A percentile compares a stretch with the other conserved stretches of the same genome.
Evolutionary conservation across 2,329 filamentous ascomycete species (phyloP).

Genomic region (Cladophialophora yegresii): DNA sequence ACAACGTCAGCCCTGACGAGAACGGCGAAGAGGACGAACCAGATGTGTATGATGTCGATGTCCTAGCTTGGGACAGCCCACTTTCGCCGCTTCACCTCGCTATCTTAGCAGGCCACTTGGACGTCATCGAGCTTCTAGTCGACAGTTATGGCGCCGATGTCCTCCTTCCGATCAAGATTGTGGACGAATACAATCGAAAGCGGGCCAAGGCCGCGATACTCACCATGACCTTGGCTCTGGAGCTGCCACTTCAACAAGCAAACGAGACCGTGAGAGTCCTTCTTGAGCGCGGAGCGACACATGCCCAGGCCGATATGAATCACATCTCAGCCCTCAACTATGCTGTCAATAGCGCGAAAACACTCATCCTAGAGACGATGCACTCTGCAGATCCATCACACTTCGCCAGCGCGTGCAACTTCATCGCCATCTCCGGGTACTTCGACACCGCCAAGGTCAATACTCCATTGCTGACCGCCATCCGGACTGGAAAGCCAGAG

Average conservation of each 20-base stretch:
- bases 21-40: slow-evolving; percentile 65
- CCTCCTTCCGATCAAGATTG: slow-evolving; percentile 70
- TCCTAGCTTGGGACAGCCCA: slow-evolving; percentile 75
- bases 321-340: slow-evolving; percentile 68
- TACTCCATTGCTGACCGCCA: slow-evolving; percentile 61
- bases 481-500: slow-evolving; percentile 55
- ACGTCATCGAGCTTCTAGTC: slow-evolving; percentile 69
- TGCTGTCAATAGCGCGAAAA: slow-evolving; percentile 57
- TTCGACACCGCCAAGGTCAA: slow-evolving; percentile 43
- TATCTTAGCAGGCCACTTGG: slow-evolving; percentile 69
- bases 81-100: slow-evolving; percentile 76
- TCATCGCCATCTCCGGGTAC: slow-evolving; percentile 53
- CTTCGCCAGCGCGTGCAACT: slow-evolving; percentile 66
- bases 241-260: slow-evolving; percentile 64
- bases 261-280: slow-evolving; percentile 66
- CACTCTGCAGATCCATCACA: slow-evolving; percentile 60
- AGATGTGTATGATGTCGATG: slow-evolving; percentile 77
- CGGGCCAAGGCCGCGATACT: slow-evolving; percentile 63
- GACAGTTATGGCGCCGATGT: slow-evolving; percentile 74
- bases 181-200: slow-evolving; percentile 47
- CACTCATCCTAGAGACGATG: slow-evolving; percentile 48
- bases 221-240: slow-evolving; percentile 67
- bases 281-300: slow-evolving; percentile 70
- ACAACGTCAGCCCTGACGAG: slow-evolving; percentile 43
- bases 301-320: slow-evolving; percentile 68